Percentiles rank a stretch among this genome's conserved stretches.
Evolutionary conservation across 345 rosid genomes (phyloP).

Genomic region (Arabidopsis suecica): DNA sequence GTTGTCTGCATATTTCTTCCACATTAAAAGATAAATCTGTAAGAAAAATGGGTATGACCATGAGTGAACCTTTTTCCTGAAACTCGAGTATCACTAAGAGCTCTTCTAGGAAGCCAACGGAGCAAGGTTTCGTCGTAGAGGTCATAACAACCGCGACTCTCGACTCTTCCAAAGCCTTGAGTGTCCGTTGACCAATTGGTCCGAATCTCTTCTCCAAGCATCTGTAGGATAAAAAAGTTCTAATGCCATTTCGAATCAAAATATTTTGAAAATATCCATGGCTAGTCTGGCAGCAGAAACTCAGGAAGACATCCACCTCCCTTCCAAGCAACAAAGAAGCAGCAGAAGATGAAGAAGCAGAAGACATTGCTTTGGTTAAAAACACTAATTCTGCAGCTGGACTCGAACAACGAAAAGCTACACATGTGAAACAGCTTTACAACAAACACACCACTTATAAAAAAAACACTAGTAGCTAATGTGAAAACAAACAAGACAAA

Average conservation of each 20-base stretch:
- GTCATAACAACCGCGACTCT: constrained; percentile 9
- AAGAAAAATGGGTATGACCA: constrained; percentile 16
- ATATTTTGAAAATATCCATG: not conserved
- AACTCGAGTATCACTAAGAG: not conserved
- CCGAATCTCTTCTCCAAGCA: not conserved
- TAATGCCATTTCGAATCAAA: not conserved
- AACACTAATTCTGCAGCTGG: not conserved
- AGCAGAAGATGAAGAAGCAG: no score
- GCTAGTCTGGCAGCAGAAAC: not conserved
- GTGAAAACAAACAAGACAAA: no score
- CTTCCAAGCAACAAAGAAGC: not conserved
- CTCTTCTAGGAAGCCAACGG: constrained; percentile 19
- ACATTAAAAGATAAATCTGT: not conserved
- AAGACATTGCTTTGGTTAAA: not conserved
- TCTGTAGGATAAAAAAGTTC: not conserved
- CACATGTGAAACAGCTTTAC: no score
- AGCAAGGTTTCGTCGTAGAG: not conserved
- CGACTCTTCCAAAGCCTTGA: not conserved
- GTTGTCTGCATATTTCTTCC: not conserved
- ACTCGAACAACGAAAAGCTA: no score
- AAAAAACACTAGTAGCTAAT: no score
- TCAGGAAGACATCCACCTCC: constrained; percentile 16
- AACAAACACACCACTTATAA: no score
- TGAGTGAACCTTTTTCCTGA: constrained; percentile 7
- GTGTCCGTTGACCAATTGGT: not conserved